A percentile compares a stretch with the other conserved stretches of the same genome.
These are phyloP conservation scores for Colletotrichum lupini DNA, from an alignment of 2,329 filamentous ascomycete genomes.

Conservation along the genomic window DNA sequence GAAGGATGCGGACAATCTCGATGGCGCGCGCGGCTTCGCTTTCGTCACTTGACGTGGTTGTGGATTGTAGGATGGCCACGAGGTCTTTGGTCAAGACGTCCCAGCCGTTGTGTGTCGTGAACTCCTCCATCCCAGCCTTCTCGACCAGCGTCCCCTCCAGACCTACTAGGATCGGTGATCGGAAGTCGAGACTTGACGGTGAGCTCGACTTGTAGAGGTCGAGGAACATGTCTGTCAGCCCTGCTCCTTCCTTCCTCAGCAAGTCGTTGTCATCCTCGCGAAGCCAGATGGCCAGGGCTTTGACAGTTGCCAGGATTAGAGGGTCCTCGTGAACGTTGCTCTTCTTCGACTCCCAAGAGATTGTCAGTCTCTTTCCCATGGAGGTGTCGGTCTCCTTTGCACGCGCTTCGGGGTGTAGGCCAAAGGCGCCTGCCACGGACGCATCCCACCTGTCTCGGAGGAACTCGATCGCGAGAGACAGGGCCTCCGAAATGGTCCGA, in stretches of 20 bases:
- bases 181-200: constrained; percentile 59
- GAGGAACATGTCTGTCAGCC: constrained; percentile 71
- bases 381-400: constrained; percentile 54
- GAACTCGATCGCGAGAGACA: constrained; percentile 72
- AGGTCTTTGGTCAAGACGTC: constrained; percentile 62
- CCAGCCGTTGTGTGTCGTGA: constrained; percentile 67
- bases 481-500: constrained; percentile 69
- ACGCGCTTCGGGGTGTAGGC: constrained; percentile 69
- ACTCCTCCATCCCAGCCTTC: constrained; percentile 57
- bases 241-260: constrained; percentile 66
- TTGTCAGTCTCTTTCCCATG: constrained; percentile 56
- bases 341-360: constrained; percentile 69
- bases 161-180: constrained; percentile 67
- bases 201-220: constrained; percentile 65
- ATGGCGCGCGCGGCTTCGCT: constrained; percentile 59
- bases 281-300: constrained; percentile 73
- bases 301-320: constrained; percentile 67
- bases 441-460: constrained; percentile 78
- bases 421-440: constrained; percentile 69
- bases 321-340: constrained; percentile 63
- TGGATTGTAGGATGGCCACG: constrained; percentile 51
- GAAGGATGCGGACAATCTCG: constrained; percentile 66
- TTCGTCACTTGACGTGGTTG: constrained; percentile 40
- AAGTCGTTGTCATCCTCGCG: constrained; percentile 73
- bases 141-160: constrained; percentile 66